phyloP scores from a whole-genome alignment of 352 stramenopile genomes.

The Plasmopara viticola region DNA sequence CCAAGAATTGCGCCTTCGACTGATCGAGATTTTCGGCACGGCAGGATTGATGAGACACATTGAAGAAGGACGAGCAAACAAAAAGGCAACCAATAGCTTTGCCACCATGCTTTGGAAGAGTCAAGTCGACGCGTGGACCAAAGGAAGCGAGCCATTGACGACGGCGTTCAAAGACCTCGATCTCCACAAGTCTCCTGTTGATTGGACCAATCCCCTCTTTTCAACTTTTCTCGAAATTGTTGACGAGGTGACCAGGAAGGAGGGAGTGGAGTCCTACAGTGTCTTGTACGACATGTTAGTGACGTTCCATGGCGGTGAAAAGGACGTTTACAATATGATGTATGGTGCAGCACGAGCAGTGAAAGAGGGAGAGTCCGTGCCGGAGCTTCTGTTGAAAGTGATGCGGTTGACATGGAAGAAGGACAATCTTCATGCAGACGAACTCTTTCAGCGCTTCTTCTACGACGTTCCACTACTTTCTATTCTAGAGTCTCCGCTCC shows the following conservation, averaged over 20 bases:
- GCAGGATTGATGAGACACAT: not conserved
- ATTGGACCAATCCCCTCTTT: not conserved
- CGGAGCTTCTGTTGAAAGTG: not conserved
- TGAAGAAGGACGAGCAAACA: not conserved
- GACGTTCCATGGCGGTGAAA: not conserved
- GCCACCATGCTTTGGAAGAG: not conserved
- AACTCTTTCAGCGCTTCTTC: not conserved
- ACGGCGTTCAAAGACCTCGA: not conserved
- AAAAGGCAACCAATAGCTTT: not conserved
- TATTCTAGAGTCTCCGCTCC: not conserved
- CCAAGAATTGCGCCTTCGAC: not conserved
- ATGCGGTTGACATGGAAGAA: not conserved
- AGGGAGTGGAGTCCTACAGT: not conserved
- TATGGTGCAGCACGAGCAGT: not conserved
- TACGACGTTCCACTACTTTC: not conserved
- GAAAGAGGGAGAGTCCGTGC: not conserved
- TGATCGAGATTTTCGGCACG: not conserved
- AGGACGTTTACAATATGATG: not conserved
- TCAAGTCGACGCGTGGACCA: not conserved
- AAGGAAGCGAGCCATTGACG: not conserved
- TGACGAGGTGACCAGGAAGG: not conserved
- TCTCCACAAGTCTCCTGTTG: not conserved
- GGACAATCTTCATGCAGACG: not conserved
- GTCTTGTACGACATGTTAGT: not conserved
- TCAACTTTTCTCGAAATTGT: not conserved